Evolutionary conservation across 805 yeast species (phyloP), one percentile per base, ranked within the genome.

Genomic region (Barnettozyma sucrosica): DNA sequence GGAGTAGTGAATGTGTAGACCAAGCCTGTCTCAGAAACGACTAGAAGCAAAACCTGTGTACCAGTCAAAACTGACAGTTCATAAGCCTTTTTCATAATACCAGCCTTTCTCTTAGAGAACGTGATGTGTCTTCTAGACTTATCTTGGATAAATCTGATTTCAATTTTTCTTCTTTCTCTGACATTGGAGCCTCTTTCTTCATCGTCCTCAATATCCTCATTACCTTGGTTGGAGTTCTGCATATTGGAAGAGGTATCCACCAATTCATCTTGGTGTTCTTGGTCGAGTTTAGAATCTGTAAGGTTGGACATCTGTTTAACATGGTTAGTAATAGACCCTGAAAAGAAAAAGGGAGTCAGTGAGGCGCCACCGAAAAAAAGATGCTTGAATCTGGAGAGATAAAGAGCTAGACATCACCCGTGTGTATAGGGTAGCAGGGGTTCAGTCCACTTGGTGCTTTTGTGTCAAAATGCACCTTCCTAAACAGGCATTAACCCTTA

Each of bases 1-100:
- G 99, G 99, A n/a, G 99, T 93, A 48, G 98, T 92, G 67, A 93
- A 93, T 19, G 99, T 93, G 69, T 93, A 93, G 47, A 93, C 99
- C 53, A 93, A 80, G 14, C 99, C 99, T n/a, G 99, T 93, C 68
- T 93, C 99, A 46, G 95, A 85, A 26, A 93, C 99, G 48, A 93
- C 99, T 58, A 93, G 79, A 51, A 93, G 74, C 54, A 93, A 76
- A 25, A 93, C 98, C 69, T 93, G 99, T 28, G 99, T 93, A 49
- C 99, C 99, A 13, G 99, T 93, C 59, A 93, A 77, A 45, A 93
- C 98, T 19, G 96, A 85, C 55, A 93, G 76, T 67, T 93, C 99
- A 70, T 92, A 93, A n/a, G 99, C 99, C 72, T 93, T 93, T 72
- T 93, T 93, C 99, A 93, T 93, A 62, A 93, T 92, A 58, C 99